Evolutionary conservation across 2,329 filamentous ascomycete species (phyloP), one percentile per base, ranked within the genome.

Genomic region (Ophiostoma montium): DNA sequence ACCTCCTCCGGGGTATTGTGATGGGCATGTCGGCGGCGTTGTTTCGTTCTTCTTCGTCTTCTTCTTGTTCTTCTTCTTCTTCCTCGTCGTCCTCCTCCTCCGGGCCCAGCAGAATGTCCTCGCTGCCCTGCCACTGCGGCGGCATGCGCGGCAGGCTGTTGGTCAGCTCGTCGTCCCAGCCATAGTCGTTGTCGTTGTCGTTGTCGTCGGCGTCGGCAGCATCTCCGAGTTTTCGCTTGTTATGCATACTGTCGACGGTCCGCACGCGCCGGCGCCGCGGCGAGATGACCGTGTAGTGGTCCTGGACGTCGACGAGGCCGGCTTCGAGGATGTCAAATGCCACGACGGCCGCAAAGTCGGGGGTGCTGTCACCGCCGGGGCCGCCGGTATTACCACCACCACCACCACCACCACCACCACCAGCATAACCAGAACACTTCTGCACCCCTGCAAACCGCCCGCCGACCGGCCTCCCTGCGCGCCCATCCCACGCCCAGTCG

Each of bases 81-180:
- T 51, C 50, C 4, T 54, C 55, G 8, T 55, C 55, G 2, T 53
- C 51, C 6, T 53, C 52, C 6, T 49, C 43, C 0, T 36, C 39
- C 3, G 52, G 50, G 2, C 71, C 71, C 5, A 80, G 65, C 33
- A 82, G 64, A 41, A 80, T 65, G 57, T 82, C 78, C 57, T 82
- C 78, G 56, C 77, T 82, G 18, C 78, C 78, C 62, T 82, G 78
- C 76, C 76, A 81, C 60, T 82, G 78, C 9, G 76, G 76, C n/a
- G 77, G 77, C 62, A 72, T 73, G 3, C 65, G 67, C 11, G 78
- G 76, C 57, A 80, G 65, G 49, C 75, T 72, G 23, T 42, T 42
- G 9, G 42, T 23, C 42, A 44, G 42, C 16, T 52, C 50, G 47
- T 83, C 76, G 35, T 74, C 74, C 82, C 82, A 87, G 13, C 80